Conservation (phyloP, 2,329 filamentous ascomycete species). For the Diaporthe citrichinensis region DNA sequence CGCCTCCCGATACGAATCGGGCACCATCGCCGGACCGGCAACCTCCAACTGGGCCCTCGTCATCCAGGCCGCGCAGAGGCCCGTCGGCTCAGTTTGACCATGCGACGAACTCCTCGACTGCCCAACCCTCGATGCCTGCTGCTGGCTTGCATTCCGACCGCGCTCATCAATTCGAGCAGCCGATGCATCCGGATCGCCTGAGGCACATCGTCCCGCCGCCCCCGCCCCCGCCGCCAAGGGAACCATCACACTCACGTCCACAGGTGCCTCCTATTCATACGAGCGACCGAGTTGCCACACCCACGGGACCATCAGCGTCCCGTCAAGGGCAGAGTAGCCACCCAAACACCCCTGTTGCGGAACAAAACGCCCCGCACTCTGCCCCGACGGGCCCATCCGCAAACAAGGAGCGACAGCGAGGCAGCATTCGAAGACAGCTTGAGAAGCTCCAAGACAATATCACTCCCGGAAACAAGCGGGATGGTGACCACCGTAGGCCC, state of each 20-base stretch:
- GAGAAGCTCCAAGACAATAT: slow-evolving; percentile 63
- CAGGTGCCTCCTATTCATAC: slow-evolving; percentile 47
- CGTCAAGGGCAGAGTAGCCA: slow-evolving; percentile 46
- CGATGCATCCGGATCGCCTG: slow-evolving; percentile 66
- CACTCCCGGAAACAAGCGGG: slow-evolving; percentile 53
- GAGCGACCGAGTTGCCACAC: slow-evolving; percentile 46
- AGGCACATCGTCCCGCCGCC: slow-evolving; percentile 58
- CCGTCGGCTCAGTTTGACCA: slow-evolving; percentile 58
- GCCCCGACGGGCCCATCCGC: slow-evolving; percentile 52
- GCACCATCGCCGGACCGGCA: slow-evolving; percentile 64
- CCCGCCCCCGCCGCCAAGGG: slow-evolving; percentile 48
- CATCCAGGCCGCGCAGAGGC: slow-evolving; percentile 57
- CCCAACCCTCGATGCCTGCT: slow-evolving; percentile 39
- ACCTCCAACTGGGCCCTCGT: slow-evolving; percentile 68
- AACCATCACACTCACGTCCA: slow-evolving; percentile 42
- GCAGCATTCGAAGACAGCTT: slow-evolving; percentile 65
- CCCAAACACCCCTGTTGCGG: slow-evolving; percentile 49
- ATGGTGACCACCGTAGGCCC: slow-evolving; percentile 35
- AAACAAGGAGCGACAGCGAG: slow-evolving; percentile 53
- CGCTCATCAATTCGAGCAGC: slow-evolving; percentile 55
- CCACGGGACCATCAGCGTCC: slow-evolving; percentile 47
- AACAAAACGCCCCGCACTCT: slow-evolving; percentile 43
- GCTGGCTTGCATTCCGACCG: slow-evolving; percentile 58
- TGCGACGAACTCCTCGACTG: slow-evolving; percentile 44
- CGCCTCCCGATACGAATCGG: slow-evolving; percentile 56